Conservation (phyloP, 139 green algal species). For the Picochlorum sp. region DNA sequence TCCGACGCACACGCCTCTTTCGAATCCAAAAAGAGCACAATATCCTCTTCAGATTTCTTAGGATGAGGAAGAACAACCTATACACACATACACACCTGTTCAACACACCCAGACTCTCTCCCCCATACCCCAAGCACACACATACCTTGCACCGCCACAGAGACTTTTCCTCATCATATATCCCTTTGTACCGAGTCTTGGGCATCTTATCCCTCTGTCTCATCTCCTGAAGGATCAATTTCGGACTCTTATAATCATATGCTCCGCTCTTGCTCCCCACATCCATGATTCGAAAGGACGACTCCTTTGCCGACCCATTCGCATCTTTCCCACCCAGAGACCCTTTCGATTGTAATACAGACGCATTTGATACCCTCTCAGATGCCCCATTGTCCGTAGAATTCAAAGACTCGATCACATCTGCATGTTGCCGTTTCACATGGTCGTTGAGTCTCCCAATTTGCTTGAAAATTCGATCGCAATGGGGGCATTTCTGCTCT, state of each 20-base stretch:
- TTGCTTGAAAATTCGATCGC: slow-evolving; percentile 77
- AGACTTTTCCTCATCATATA: neutral
- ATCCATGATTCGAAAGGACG: slow-evolving; percentile 47
- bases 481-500: slow-evolving; percentile 76
- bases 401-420: neutral
- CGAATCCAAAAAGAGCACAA: slow-evolving; percentile 64
- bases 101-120: neutral
- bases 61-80: slow-evolving; percentile 68
- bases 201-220: slow-evolving; percentile 47
- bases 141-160: slow-evolving; percentile 1
- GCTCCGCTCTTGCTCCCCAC: slow-evolving; percentile 53
- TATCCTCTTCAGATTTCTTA: slow-evolving; percentile 50
- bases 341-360: neutral
- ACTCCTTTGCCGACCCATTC: neutral
- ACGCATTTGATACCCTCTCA: neutral
- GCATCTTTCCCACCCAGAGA: neutral
- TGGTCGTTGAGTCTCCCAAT: slow-evolving; percentile 50
- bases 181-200: slow-evolving; percentile 41
- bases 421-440: slow-evolving; percentile 53
- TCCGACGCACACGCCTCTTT: slow-evolving; percentile 21
- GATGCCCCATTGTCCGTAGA: neutral
- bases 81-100: slow-evolving; percentile 45
- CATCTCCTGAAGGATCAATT: slow-evolving; percentile 74
- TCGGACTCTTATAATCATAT: slow-evolving; percentile 67
- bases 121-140: slow-evolving; percentile 3